phyloP scores from a whole-genome alignment of 345 rosid genomes.

The Litchi chinensis region DNA sequence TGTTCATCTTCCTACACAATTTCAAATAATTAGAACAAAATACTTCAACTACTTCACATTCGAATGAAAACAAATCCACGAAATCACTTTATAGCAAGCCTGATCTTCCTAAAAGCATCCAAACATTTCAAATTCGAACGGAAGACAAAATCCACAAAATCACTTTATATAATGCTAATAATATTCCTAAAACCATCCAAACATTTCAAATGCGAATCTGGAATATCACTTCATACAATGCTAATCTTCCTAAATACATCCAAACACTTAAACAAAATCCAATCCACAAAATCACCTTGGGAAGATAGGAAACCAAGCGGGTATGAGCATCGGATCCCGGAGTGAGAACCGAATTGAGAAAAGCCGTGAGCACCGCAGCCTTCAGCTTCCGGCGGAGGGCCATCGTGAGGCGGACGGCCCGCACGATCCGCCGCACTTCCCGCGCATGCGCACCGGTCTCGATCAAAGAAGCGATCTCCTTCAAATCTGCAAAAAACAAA shows the following conservation, averaged over 20 bases:
- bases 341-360: slow-evolving; percentile 41
- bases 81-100: slow-evolving; percentile 41
- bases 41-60: not conserved
- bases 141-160: not conserved
- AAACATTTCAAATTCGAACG: not conserved
- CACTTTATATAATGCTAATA: slow-evolving; percentile 47
- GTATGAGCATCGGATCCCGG: slow-evolving; percentile 53
- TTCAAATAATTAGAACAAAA: not conserved
- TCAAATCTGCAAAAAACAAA: slow-evolving; percentile 41
- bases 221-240: too few species aligned
- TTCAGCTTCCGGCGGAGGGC: slow-evolving; percentile 46
- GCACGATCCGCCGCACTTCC: slow-evolving; percentile 50
- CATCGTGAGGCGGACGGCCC: slow-evolving; percentile 55
- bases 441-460: slow-evolving; percentile 55
- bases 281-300: slow-evolving; percentile 39
- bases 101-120: slow-evolving; percentile 36
- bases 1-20: slow-evolving; percentile 49
- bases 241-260: too few species aligned
- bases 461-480: slow-evolving; percentile 59
- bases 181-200: slow-evolving; percentile 33
- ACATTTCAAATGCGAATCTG: not conserved
- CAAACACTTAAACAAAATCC: too few species aligned
- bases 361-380: slow-evolving; percentile 40
- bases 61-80: not conserved
- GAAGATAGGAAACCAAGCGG: slow-evolving; percentile 43